Conservation (phyloP, 345 rosid genomes). For the Gossypium stocksii region DNA sequence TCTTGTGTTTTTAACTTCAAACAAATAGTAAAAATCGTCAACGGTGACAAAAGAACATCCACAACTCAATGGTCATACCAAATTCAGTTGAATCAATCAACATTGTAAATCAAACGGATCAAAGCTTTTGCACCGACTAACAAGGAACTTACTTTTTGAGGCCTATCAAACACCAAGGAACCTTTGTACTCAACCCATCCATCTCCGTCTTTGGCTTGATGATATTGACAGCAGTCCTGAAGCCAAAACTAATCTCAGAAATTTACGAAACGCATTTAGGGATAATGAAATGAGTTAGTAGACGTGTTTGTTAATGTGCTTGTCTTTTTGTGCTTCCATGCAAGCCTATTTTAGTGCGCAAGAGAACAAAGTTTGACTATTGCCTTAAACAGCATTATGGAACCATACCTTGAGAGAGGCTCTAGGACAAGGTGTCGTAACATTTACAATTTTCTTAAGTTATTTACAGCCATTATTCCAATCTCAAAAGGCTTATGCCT, state of each 20-base stretch:
- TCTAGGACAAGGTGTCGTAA: no score
- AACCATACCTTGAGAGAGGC: no score
- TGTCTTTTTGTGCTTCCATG: background rate
- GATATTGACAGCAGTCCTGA: slow-evolving; percentile 95
- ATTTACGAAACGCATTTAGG: slow-evolving; percentile 10
- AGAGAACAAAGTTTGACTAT: background rate
- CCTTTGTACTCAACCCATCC: slow-evolving; percentile 99
- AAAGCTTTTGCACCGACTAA: background rate
- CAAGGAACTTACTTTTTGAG: slow-evolving; percentile 55
- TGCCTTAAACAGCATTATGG: no score
- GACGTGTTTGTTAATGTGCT: background rate
- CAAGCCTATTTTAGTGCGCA: background rate
- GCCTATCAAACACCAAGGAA: slow-evolving; percentile 72
- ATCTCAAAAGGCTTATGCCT: slow-evolving; percentile 4
- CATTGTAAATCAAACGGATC: background rate
- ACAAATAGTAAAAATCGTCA: background rate
- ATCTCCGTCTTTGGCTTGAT: slow-evolving; percentile 99
- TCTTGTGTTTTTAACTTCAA: background rate
- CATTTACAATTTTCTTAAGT: no score
- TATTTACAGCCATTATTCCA: background rate
- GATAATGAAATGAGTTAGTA: background rate
- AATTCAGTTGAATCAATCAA: background rate
- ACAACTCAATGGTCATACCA: background rate
- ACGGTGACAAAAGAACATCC: background rate
- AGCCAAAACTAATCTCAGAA: slow-evolving; percentile 17